phyloP scores from a whole-genome alignment of 371 early-diverging fungal species.

The Entomophthora muscae region DNA sequence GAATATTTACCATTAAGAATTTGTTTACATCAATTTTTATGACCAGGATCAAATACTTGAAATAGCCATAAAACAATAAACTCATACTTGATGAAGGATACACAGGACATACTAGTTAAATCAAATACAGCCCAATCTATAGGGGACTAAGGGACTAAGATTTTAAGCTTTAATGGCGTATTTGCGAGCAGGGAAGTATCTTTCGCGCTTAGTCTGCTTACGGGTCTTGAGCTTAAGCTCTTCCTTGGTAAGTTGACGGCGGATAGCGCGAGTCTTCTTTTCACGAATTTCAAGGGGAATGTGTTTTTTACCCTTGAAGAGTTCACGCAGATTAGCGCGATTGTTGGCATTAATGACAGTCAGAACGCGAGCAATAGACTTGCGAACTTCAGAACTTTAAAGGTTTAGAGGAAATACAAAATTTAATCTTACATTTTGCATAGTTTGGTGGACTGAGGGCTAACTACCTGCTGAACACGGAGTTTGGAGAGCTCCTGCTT shows the following conservation, averaged over 20 bases:
- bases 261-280: constrained; percentile 95
- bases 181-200: constrained; percentile 71
- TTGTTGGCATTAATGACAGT: constrained; percentile 85
- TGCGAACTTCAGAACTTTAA: constrained; percentile 54
- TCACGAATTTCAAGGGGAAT: constrained; percentile 77
- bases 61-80: too few relatives aligned
- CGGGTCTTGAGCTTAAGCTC: constrained; percentile 27
- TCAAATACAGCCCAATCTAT: too few relatives aligned
- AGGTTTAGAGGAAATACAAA: neutral
- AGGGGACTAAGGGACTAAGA: too few relatives aligned
- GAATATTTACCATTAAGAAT: too few relatives aligned
- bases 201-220: constrained; percentile 41
- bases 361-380: constrained; percentile 77
- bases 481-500: constrained; percentile 81
- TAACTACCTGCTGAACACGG: constrained; percentile 80
- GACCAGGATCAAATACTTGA: too few relatives aligned
- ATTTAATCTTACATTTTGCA: constrained; percentile 47
- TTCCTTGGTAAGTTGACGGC: constrained; percentile 65
- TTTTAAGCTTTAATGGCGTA: constrained; percentile 75
- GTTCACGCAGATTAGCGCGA: constrained; percentile 58
- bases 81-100: too few relatives aligned
- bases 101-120: too few relatives aligned
- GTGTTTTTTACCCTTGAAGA: constrained; percentile 83
- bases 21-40: too few relatives aligned
- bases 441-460: constrained; percentile 52